phyloP scores from a whole-genome alignment of 192 early-diverging fungal species.

The Coemansia sp. region DNA sequence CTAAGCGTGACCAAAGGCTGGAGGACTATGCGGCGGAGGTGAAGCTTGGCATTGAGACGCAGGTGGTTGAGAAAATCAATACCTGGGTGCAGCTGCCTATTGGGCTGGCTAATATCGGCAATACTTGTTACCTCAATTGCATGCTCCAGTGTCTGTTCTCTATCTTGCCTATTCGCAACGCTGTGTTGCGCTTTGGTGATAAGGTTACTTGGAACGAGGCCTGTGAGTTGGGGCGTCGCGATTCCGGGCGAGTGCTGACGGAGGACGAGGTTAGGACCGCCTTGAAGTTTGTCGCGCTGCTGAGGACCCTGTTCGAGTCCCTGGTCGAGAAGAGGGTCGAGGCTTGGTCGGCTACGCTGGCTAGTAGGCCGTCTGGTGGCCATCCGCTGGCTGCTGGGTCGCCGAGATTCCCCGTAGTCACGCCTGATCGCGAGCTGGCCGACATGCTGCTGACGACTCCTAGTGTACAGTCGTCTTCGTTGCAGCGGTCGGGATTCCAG shows the following conservation, averaged over 20 bases:
- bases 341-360: conserved; percentile 31
- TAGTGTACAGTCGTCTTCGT: conserved; percentile 7
- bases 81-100: conserved; percentile 61
- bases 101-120: conserved; percentile 82
- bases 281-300: conserved; percentile 56
- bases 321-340: conserved; percentile 38
- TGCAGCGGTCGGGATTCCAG: conserved; percentile 17
- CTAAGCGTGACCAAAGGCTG: conserved; percentile 30
- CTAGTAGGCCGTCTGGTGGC: conserved; percentile 33
- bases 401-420: conserved; percentile 44
- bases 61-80: conserved; percentile 18
- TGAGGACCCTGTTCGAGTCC: conserved; percentile 60
- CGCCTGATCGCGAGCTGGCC: conserved; percentile 63
- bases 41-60: background rate
- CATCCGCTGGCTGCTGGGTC: conserved; percentile 28
- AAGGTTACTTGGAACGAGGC: conserved; percentile 52
- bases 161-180: conserved; percentile 62
- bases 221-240: conserved; percentile 32
- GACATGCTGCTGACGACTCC: conserved; percentile 60
- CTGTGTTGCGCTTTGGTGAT: conserved; percentile 60
- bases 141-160: conserved; percentile 80
- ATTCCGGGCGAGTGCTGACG: conserved; percentile 29
- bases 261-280: conserved; percentile 28
- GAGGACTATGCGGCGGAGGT: conserved; percentile 33
- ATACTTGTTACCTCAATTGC: conserved; percentile 90